A percentile compares a stretch with the other conserved stretches of the same genome.
Evolutionary conservation across 1,284 basidiomycete genomes (phyloP).

Genomic region (Melampsora abietis-canadensis): DNA sequence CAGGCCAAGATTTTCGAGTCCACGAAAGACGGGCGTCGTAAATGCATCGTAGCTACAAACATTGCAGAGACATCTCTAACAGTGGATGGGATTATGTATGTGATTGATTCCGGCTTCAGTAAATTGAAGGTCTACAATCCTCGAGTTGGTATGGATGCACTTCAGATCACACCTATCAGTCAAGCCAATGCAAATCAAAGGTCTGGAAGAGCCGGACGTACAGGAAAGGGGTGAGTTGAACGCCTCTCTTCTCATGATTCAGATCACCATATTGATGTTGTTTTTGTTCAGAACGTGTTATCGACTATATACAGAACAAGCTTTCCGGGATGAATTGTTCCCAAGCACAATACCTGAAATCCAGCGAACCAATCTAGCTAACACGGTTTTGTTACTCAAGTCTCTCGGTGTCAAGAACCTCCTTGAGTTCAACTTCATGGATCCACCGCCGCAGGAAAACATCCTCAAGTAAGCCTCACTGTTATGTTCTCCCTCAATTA

Average conservation of each 20-base stretch:
- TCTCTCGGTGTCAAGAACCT: constrained; percentile 90
- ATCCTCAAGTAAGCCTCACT: constrained; percentile 46
- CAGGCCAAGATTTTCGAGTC: constrained; percentile 97
- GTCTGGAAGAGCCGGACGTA: constrained; percentile 91
- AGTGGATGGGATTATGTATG: constrained; percentile 96
- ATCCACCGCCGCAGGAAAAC: constrained; percentile 71
- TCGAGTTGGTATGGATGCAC: constrained; percentile 96
- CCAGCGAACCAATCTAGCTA: constrained; percentile 92
- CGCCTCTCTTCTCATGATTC: neutral
- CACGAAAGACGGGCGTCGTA: constrained; percentile 86
- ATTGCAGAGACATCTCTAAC: constrained; percentile 96
- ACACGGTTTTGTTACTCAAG: constrained; percentile 91
- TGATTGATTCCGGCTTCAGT: constrained; percentile 92
- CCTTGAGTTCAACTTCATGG: constrained; percentile 97
- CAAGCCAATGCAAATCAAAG: constrained; percentile 96
- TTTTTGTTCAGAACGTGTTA: constrained; percentile 70
- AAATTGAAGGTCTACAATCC: constrained; percentile 99
- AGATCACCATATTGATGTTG: neutral
- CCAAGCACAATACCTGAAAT: constrained; percentile 97
- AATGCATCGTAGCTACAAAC: constrained; percentile 97
- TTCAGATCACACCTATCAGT: constrained; percentile 95
- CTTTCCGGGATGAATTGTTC: constrained; percentile 91
- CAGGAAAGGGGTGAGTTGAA: constrained; percentile 64
- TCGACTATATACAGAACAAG: constrained; percentile 93
- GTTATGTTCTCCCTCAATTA: neutral